Base-by-base conservation (phyloP, 108 stramenopile genomes). In the Skeletonema grethae region DNA sequence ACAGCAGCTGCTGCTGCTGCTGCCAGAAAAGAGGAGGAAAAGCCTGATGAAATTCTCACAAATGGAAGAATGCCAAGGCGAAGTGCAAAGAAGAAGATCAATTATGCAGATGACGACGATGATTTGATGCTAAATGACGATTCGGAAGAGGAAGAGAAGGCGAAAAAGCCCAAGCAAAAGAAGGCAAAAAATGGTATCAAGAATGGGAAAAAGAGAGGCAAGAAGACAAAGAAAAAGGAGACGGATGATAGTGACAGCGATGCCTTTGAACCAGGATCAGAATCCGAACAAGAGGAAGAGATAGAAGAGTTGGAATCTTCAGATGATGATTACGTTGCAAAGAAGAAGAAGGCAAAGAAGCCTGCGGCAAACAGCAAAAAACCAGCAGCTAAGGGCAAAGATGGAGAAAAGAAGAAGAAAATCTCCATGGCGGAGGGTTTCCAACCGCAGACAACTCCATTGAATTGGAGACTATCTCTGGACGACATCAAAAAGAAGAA, bases 361-460 rank as follows among this genome's bases (percentile, higher is more conserved):
- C 1, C 20, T 2, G 6, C 50, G 8, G 22, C 7, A 8, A 53
- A 53, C 50, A 22, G 9, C 50, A 53, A 53, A 0, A 53, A 53
- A 22, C 38, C 38, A 7, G 46, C n/a, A 18, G 46, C 5, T 9
- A 46, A 65, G 56, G n/a, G 11, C 10, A 48, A 24, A 46, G 15
- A 18, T 15, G 64, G 48, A 55, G 48, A 18, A 22, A 68, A 68
- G 43, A 68, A 63, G 50, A 69, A 63, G 18, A 31, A 35, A 36
- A 28, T 28, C 25, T 73, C 65, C 45, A 86, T 85, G 83, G 61
- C 63, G 12, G 84, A 85, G 28, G 31, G 18, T 32, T 87, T 75
- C 69, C 53, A 61, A 62, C 87, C 80, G 35, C 76, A 60, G 24
- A 79, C 73, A 43, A 75, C 50, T 63, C 87, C 83, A 16, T 25